Evolutionary conservation across 1,284 basidiomycete species (phyloP).

Genomic region (Irpex lacteus): DNA sequence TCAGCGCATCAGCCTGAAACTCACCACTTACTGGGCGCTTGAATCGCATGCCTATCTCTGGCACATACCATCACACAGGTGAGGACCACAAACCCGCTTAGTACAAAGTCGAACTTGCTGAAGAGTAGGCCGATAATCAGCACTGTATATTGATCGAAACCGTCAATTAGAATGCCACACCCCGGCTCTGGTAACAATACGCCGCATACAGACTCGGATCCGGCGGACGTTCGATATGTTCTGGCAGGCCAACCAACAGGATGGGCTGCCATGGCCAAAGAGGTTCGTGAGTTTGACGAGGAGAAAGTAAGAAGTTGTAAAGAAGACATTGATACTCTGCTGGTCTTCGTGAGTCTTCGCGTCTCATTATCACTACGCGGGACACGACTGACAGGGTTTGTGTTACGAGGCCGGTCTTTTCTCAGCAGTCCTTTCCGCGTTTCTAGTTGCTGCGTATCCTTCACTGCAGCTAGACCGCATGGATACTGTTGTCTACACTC

Average conservation of each 20-base stretch:
- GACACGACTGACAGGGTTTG: background rate
- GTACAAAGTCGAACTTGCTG: too few relatives aligned
- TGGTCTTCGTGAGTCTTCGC: background rate
- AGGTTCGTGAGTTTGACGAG: background rate
- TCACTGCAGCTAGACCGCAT: background rate
- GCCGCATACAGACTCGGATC: too few relatives aligned
- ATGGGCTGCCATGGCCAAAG: background rate
- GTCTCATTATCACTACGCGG: background rate
- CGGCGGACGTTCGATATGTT: too few relatives aligned
- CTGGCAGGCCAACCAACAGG: background rate
- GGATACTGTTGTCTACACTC: background rate
- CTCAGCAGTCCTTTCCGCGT: background rate
- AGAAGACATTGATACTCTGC: background rate
- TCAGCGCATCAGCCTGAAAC: too few relatives aligned
- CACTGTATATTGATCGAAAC: too few relatives aligned
- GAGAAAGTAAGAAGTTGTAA: background rate
- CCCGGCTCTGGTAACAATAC: too few relatives aligned
- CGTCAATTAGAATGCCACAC: too few relatives aligned
- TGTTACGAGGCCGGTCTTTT: background rate
- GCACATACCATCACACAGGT: too few relatives aligned
- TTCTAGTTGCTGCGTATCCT: background rate
- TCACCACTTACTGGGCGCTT: too few relatives aligned
- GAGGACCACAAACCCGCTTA: too few relatives aligned
- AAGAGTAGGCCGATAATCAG: too few relatives aligned
- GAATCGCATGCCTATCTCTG: too few relatives aligned